Conservation (phyloP, 1,284 basidiomycete species). For the Papiliotrema laurentii region DNA sequence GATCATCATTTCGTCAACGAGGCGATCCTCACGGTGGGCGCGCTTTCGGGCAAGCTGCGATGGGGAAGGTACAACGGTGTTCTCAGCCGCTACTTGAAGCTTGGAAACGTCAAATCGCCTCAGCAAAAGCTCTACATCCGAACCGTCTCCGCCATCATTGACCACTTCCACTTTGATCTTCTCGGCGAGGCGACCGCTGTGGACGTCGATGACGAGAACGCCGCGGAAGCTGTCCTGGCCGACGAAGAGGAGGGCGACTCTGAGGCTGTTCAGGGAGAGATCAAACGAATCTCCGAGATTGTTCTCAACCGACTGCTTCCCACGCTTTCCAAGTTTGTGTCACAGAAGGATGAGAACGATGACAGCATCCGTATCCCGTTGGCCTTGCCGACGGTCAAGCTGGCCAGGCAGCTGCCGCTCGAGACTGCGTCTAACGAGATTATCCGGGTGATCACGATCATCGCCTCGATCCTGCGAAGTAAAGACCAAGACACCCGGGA, state of each 20-base stretch:
- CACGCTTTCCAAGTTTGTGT: slow-evolving; percentile 67
- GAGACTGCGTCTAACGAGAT: slow-evolving; percentile 67
- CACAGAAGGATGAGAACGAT: slow-evolving; percentile 77
- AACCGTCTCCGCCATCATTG: slow-evolving; percentile 76
- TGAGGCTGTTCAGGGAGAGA: slow-evolving; percentile 38
- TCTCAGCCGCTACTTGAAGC: slow-evolving; percentile 75
- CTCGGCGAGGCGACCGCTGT: slow-evolving; percentile 16
- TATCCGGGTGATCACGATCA: slow-evolving; percentile 70
- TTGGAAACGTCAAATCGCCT: slow-evolving; percentile 65
- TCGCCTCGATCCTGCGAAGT: slow-evolving; percentile 84
- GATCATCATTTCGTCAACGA: slow-evolving; percentile 92
- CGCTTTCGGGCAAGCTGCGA: slow-evolving; percentile 64
- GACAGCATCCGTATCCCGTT: slow-evolving; percentile 83
- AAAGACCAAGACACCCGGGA: slow-evolving; percentile 93
- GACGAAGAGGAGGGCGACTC: slow-evolving; percentile 20
- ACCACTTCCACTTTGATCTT: slow-evolving; percentile 87
- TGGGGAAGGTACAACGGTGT: slow-evolving; percentile 85
- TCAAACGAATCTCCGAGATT: slow-evolving; percentile 61
- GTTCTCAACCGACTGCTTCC: slow-evolving; percentile 74
- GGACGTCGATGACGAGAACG: slow-evolving; percentile 16
- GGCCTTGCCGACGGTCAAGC: slow-evolving; percentile 78
- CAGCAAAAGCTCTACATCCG: slow-evolving; percentile 82
- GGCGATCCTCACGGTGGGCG: slow-evolving; percentile 72
- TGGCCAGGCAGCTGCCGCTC: slow-evolving; percentile 77
- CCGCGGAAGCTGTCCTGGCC: slow-evolving; percentile 14